Conservation (phyloP, 176 grass and related monocot species). For the Eragrostis nindensis region DNA sequence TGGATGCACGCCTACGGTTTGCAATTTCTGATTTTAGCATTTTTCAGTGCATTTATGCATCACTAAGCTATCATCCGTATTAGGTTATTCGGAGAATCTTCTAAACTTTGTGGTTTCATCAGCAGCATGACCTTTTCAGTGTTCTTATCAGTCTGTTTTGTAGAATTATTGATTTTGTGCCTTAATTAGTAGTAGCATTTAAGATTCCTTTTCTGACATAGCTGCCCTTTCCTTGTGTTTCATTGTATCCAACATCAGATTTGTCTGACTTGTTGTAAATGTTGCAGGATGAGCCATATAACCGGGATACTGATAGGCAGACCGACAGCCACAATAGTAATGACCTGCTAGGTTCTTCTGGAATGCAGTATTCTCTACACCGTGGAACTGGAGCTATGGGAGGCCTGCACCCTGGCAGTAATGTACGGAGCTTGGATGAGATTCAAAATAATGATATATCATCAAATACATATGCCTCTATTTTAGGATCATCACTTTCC, state of each 20-base stretch:
- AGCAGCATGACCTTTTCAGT: not conserved
- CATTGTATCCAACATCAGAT: constrained; percentile 22
- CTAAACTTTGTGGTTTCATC: not conserved
- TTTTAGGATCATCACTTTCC: constrained; percentile 77
- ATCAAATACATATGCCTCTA: constrained; percentile 66
- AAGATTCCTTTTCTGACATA: not conserved
- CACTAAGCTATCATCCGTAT: not conserved
- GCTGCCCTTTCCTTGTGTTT: not conserved
- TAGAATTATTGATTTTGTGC: not conserved
- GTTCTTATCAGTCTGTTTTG: not conserved
- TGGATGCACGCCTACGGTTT: not conserved
- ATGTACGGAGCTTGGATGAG: constrained; percentile 42
- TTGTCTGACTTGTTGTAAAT: constrained; percentile 33
- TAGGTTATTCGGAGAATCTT: not conserved
- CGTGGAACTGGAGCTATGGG: constrained; percentile 44
- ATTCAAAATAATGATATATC: constrained; percentile 54
- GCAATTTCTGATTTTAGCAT: not conserved
- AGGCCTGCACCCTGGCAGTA: constrained; percentile 47
- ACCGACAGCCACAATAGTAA: constrained; percentile 20
- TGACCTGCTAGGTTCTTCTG: constrained; percentile 53
- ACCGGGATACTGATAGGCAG: constrained; percentile 35
- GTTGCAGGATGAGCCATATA: constrained; percentile 50
- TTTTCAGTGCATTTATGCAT: not conserved
- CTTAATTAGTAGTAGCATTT: not conserved
- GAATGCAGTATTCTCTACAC: constrained; percentile 48